Conservation (phyloP, 2,329 filamentous ascomycete genomes). For the Monosporascus ibericus region DNA sequence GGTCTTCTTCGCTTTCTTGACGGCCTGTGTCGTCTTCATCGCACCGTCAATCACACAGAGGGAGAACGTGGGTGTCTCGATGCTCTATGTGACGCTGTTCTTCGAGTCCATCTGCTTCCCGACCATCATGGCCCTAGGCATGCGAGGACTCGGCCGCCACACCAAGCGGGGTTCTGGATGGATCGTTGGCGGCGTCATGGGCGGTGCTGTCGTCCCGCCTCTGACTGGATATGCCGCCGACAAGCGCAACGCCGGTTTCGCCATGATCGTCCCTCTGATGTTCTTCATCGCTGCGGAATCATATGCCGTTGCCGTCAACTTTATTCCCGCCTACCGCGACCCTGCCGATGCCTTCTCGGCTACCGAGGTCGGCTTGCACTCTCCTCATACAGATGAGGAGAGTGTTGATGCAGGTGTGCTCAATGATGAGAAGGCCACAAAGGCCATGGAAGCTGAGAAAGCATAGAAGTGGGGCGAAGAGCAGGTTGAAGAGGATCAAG, state of each 20-base stretch:
- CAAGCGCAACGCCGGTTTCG: conserved; percentile 48
- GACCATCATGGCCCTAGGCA: conserved; percentile 71
- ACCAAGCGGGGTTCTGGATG: conserved; percentile 71
- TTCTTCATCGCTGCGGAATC: conserved; percentile 53
- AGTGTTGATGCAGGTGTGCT: conserved; percentile 3
- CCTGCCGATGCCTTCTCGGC: conserved; percentile 54
- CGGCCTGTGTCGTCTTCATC: conserved; percentile 57
- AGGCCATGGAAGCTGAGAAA: conserved; percentile 5
- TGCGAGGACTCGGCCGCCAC: conserved; percentile 68
- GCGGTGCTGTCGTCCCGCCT: conserved; percentile 69
- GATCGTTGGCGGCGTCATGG: conserved; percentile 64
- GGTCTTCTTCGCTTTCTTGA: conserved; percentile 63
- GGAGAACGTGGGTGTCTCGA: conserved; percentile 44
- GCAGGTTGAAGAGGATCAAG: not conserved
- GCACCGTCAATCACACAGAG: conserved; percentile 40
- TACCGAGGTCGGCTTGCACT: conserved; percentile 34
- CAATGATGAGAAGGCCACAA: conserved; percentile 16
- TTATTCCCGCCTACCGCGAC: conserved; percentile 55
- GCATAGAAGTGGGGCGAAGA: not conserved
- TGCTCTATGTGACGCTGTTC: conserved; percentile 67
- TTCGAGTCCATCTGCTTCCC: conserved; percentile 79
- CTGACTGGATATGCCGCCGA: conserved; percentile 65
- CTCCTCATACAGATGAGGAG: conserved; percentile 13
- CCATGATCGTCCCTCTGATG: conserved; percentile 60
- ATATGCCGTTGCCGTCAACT: conserved; percentile 59